Conservation (phyloP, 441 rosid species). For the Theobroma grandiflorum region DNA sequence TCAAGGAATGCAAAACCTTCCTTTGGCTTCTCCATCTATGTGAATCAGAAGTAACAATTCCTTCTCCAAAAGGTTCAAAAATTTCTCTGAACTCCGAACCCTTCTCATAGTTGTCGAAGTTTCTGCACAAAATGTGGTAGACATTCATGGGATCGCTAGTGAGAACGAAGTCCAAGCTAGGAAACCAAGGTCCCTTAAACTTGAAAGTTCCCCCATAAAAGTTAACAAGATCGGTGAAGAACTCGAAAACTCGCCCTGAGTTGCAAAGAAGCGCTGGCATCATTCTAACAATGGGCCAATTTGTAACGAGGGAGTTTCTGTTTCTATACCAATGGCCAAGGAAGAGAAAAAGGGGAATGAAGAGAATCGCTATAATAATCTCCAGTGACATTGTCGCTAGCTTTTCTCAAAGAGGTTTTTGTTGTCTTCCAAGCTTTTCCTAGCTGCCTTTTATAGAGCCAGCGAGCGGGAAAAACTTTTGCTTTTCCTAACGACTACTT, state of each 20-base stretch:
- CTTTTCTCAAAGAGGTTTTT: too few species aligned
- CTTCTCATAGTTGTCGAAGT: constrained; percentile 42
- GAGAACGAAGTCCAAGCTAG: background rate
- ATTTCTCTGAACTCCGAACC: constrained; percentile 41
- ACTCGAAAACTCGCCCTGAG: constrained; percentile 28
- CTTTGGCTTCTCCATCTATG: constrained; percentile 43
- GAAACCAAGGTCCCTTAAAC: constrained; percentile 45
- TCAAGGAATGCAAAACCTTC: constrained; percentile 31
- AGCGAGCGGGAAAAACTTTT: background rate
- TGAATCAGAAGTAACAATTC: constrained; percentile 39
- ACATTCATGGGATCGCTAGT: constrained; percentile 44
- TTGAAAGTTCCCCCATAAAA: constrained; percentile 21
- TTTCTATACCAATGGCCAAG: constrained; percentile 37
- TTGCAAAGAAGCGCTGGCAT: constrained; percentile 32
- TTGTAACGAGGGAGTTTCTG: background rate
- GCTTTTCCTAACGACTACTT: too few species aligned
- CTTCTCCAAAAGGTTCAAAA: constrained; percentile 44
- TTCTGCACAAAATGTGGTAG: constrained; percentile 37
- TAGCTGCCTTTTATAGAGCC: too few species aligned
- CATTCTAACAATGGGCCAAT: constrained; percentile 47
- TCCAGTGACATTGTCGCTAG: too few species aligned
- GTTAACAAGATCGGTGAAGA: constrained; percentile 2
- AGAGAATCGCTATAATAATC: too few species aligned
- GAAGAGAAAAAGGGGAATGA: background rate
- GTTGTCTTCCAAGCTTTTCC: too few species aligned